phyloP scores from a whole-genome alignment of 768 basidiomycete genomes.

The Hygrocybe coccinea region DNA sequence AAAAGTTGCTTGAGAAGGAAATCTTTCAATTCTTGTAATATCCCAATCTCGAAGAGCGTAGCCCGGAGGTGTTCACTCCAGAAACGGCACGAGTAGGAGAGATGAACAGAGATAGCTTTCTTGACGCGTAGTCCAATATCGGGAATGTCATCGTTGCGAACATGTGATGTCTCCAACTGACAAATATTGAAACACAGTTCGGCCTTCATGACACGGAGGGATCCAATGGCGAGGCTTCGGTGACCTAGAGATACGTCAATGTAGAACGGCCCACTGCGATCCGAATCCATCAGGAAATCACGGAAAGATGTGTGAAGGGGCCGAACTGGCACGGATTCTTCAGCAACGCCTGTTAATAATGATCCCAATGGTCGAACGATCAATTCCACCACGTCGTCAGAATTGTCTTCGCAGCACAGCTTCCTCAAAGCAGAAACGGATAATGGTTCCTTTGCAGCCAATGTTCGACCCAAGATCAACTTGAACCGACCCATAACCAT shows the following conservation, averaged over 20 bases:
- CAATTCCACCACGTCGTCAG: too few relatives aligned
- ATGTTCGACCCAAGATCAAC: not conserved
- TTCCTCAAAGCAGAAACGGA: not conserved
- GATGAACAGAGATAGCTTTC: constrained; percentile 21
- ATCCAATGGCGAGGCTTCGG: constrained; percentile 6
- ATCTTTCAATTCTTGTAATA: too few relatives aligned
- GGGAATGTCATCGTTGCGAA: constrained; percentile 25
- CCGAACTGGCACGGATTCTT: too few relatives aligned
- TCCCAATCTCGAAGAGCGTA: too few relatives aligned
- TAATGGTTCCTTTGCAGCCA: not conserved
- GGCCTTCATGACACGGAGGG: constrained; percentile 22
- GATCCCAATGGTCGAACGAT: too few relatives aligned
- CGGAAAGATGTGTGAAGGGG: constrained; percentile 35
- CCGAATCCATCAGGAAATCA: constrained; percentile 27
- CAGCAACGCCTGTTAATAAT: too few relatives aligned
- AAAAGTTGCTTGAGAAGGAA: too few relatives aligned
- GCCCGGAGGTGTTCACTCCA: constrained; percentile 36
- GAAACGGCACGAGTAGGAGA: constrained; percentile 34
- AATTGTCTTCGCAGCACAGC: too few relatives aligned
- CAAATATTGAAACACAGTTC: constrained; percentile 39
- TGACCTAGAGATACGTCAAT: constrained; percentile 10
- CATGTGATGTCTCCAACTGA: constrained; percentile 29
- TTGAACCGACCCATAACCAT: not conserved
- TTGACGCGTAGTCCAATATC: constrained; percentile 15
- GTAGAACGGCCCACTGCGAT: constrained; percentile 21